Conservation (phyloP, 805 yeast genomes). For the Lipomyces yamanashiensis region DNA sequence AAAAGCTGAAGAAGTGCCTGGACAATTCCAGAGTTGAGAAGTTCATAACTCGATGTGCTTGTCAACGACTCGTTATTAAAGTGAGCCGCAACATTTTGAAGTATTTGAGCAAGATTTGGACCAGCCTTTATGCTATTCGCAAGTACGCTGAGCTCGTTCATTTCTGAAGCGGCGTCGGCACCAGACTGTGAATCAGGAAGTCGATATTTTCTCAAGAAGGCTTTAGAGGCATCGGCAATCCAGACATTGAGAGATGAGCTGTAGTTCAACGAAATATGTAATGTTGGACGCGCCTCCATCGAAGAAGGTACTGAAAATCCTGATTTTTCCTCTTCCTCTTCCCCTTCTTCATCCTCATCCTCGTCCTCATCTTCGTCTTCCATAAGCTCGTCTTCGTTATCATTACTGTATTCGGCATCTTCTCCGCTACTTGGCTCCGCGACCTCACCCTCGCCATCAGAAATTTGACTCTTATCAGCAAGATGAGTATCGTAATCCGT, state of each 20-base stretch:
- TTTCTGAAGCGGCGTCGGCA: conserved; percentile 38
- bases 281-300: conserved; percentile 12
- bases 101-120: background rate
- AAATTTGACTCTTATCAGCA: conserved; percentile 42
- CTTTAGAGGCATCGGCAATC: conserved; percentile 13
- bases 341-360: conserved; percentile 37
- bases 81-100: conserved; percentile 42
- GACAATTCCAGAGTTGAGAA: conserved; percentile 70
- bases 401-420: background rate
- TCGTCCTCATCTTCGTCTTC: conserved; percentile 34
- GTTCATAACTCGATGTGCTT: conserved; percentile 71
- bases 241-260: conserved; percentile 16
- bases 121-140: conserved; percentile 40
- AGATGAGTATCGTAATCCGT: conserved; percentile 41
- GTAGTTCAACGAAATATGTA: background rate
- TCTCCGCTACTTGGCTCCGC: conserved; percentile 14
- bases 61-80: conserved; percentile 29
- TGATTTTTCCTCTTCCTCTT: conserved; percentile 37
- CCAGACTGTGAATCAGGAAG: conserved; percentile 24
- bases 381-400: conserved; percentile 34
- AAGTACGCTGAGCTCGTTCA: conserved; percentile 39
- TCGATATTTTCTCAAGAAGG: conserved; percentile 23
- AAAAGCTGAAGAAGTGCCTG: conserved; percentile 47
- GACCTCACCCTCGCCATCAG: conserved; percentile 26
- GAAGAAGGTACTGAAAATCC: conserved; percentile 1